These are phyloP conservation scores for Colletotrichum acutatum DNA, from an alignment of 2,329 filamentous ascomycete species.

Conservation along the genomic window DNA sequence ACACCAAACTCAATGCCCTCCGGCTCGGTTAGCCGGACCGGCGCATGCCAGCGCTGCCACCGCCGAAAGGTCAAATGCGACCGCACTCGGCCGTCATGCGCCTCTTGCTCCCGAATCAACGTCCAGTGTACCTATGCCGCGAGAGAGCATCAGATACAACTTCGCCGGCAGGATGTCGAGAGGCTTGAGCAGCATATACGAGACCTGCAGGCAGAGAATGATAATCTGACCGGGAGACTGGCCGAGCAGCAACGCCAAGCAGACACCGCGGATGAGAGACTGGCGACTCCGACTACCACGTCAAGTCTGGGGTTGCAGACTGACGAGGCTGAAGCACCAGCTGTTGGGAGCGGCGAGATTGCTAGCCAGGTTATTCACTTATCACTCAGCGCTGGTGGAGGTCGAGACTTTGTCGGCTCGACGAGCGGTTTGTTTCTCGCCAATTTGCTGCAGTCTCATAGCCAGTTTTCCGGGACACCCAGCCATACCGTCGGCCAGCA, in stretches of 20 bases:
- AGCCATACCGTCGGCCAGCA: conserved; percentile 24
- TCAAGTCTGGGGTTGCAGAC: background rate
- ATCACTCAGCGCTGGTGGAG: conserved; percentile 54
- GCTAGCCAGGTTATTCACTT: conserved; percentile 55
- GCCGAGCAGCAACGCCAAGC: conserved; percentile 16
- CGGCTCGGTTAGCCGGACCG: conserved; percentile 22
- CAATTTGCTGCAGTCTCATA: conserved; percentile 47
- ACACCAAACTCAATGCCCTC: conserved; percentile 7
- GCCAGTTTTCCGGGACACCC: conserved; percentile 23
- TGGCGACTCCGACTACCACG: background rate
- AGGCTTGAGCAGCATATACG: conserved; percentile 47
- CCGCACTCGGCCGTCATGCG: conserved; percentile 49
- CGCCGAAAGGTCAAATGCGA: conserved; percentile 54
- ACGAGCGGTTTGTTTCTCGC: conserved; percentile 54
- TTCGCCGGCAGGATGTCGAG: conserved; percentile 46
- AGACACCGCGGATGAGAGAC: background rate
- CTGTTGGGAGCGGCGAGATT: conserved; percentile 43
- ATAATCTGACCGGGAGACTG: conserved; percentile 36
- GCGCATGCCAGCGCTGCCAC: conserved; percentile 53
- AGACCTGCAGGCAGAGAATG: conserved; percentile 46
- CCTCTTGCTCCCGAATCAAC: conserved; percentile 47
- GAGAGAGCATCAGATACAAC: conserved; percentile 42
- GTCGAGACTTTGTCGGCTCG: conserved; percentile 54
- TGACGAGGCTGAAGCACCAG: background rate
- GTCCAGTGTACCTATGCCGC: conserved; percentile 48